These are phyloP conservation scores for Diddensiella caesifluorescens DNA, from an alignment of 805 yeast species.

Conservation along the genomic window DNA sequence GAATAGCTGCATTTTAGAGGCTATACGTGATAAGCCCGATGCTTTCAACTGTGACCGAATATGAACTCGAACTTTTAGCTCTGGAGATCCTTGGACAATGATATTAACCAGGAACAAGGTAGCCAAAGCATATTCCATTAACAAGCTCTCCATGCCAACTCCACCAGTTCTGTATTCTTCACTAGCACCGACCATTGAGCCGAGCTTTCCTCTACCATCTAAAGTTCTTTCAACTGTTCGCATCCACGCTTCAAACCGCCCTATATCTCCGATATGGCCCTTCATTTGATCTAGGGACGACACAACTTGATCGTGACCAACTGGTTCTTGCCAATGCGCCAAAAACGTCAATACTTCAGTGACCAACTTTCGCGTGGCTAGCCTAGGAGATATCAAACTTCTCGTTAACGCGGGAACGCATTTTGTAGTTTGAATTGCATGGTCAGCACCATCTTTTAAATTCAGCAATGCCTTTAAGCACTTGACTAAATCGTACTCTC, in stretches of 20 bases:
- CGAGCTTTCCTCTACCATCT: slow-evolving; percentile 84
- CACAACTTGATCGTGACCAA: slow-evolving; percentile 53
- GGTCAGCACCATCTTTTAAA: slow-evolving; percentile 54
- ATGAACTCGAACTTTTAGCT: slow-evolving; percentile 41
- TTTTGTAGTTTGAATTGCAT: slow-evolving; percentile 40
- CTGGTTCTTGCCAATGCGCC: slow-evolving; percentile 40
- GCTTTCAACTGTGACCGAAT: slow-evolving; percentile 56
- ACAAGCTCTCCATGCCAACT: slow-evolving; percentile 49
- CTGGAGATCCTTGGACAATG: slow-evolving; percentile 36
- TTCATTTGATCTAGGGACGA: slow-evolving; percentile 46
- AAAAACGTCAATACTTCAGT: slow-evolving; percentile 67
- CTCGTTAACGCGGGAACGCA: slow-evolving; percentile 60
- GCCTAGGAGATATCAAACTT: slow-evolving; percentile 67
- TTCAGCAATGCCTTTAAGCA: slow-evolving; percentile 73
- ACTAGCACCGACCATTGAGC: slow-evolving; percentile 88
- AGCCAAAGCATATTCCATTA: slow-evolving; percentile 65
- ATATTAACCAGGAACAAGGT: slow-evolving; percentile 68
- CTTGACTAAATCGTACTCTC: slow-evolving; percentile 69
- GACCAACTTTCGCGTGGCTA: slow-evolving; percentile 71
- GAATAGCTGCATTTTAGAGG: slow-evolving; percentile 47
- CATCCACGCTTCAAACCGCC: slow-evolving; percentile 67
- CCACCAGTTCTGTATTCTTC: slow-evolving; percentile 63
- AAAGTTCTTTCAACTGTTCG: slow-evolving; percentile 57
- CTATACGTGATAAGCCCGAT: slow-evolving; percentile 50
- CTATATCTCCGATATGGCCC: slow-evolving; percentile 30